Evolutionary conservation across 768 basidiomycete genomes (phyloP), one percentile per base, ranked within the genome.

Genomic region (Auricularia cornea): DNA sequence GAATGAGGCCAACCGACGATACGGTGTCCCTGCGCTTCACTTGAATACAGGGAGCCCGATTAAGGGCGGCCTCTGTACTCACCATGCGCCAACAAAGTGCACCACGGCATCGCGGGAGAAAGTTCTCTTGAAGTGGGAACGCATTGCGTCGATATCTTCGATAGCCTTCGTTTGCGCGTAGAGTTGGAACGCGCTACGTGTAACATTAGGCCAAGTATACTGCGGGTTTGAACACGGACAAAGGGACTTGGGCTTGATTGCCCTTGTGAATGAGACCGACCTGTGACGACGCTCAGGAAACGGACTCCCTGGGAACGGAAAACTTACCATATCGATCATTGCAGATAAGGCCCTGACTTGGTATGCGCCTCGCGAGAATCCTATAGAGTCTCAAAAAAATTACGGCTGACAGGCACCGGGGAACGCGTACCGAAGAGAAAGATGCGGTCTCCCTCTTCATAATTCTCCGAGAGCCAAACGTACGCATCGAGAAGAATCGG

Each of bases 311-410:
- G 26, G 16, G 28, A 11, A 44, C 33, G 48, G 41, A 38, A 18
- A 23, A 20, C 56, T 1, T 38, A 77, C 80, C 61, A 63, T 71
- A 20, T 75, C 63, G 26, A 80, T 79, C 80, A 81, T 81, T 28
- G 70, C 80, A 3, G 80, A 77, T 51, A 80, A 57, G 1, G 70
- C 75, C 30, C 80, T 73, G 3, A 75, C 77, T 67, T 80, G 80
- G 64, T 79, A 81, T n/a, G 78, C 80, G 4, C 79, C 80, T n/a
- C 80, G 77, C 2, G 80, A 80, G 65, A 78, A 81, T 3, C 79
- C 79, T 81, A 40, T 8, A 35, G 29, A 8, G 16, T 2, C 56
- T 30, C 30, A 6, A 30, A 23, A 31, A 12, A 56, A n/a, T n/a
- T n/a, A 6, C 5, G 40, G 18, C 28, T 8, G 56, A 12, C 5